These are phyloP conservation scores for Pichia sp. DNA, from an alignment of 1,139 yeast species.

Conservation along the genomic window DNA sequence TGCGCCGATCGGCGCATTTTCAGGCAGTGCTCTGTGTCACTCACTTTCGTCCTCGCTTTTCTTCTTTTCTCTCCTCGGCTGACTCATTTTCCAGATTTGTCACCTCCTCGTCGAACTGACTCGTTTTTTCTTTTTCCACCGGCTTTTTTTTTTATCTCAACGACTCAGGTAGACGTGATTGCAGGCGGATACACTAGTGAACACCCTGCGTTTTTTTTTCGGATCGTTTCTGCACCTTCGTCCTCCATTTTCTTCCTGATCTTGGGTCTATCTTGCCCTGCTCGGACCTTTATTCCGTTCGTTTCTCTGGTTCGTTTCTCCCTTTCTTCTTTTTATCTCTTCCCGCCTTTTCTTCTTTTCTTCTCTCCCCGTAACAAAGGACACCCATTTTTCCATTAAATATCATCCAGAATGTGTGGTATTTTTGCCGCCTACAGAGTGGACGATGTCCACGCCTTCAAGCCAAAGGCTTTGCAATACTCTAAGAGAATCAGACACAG, in stretches of 20 bases:
- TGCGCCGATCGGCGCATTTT: no score
- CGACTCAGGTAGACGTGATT: neutral
- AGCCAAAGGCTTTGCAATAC: conserved; percentile 81
- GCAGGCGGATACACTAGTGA: neutral
- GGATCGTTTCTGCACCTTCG: neutral
- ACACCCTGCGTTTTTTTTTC: neutral
- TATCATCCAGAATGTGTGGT: conserved; percentile 72
- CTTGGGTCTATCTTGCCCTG: neutral
- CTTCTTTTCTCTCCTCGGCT: neutral
- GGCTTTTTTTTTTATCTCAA: neutral
- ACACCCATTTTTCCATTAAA: neutral
- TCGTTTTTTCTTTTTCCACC: neutral
- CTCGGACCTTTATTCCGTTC: neutral
- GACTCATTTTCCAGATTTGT: neutral
- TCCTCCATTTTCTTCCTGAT: neutral
- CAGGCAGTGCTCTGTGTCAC: no score
- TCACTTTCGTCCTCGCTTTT: neutral
- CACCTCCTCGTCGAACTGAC: neutral
- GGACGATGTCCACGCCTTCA: conserved; percentile 74
- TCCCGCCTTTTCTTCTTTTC: neutral
- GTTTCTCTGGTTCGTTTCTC: neutral
- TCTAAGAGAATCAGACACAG: conserved; percentile 94
- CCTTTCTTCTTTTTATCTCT: neutral
- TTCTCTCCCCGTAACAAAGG: neutral
- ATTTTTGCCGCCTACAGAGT: conserved; percentile 89